Evolutionary conservation across 345 rosid genomes (phyloP).

Genomic region (Sisymbrium irio): DNA sequence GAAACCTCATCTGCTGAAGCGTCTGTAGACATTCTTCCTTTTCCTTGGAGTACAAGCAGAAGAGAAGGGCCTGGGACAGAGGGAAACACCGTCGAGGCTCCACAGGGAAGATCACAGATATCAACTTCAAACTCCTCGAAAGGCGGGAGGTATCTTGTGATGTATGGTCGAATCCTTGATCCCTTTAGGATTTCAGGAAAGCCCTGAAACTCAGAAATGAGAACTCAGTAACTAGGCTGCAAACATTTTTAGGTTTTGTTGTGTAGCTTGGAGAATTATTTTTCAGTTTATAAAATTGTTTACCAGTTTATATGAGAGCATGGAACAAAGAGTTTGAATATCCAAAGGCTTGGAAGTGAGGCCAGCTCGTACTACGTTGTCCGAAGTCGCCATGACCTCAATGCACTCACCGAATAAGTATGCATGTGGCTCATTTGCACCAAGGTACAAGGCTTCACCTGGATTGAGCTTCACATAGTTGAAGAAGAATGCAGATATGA

Average conservation of each 20-base stretch:
- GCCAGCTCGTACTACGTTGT: constrained; percentile 98
- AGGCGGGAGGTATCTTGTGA: constrained; percentile 84
- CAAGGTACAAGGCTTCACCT: constrained; percentile 94
- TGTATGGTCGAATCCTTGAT: constrained; percentile 53
- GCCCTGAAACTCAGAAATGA: constrained; percentile 56
- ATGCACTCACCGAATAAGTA: constrained; percentile 84
- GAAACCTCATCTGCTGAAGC: constrained; percentile 39
- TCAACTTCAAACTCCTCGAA: constrained; percentile 94
- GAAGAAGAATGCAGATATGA: constrained; percentile 77
- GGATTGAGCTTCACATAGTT: constrained; percentile 91
- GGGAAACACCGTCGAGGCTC: constrained; percentile 62
- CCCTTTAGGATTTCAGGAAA: constrained; percentile 84
- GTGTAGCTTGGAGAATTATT: background rate
- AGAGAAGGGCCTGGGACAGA: constrained; percentile 81
- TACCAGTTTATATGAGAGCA: constrained; percentile 97
- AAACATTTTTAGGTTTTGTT: background rate
- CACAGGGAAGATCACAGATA: constrained; percentile 63
- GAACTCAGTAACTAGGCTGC: constrained; percentile 1
- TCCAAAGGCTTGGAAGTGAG: constrained; percentile 92
- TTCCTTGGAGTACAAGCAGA: constrained; percentile 57
- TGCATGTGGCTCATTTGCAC: constrained; percentile 96
- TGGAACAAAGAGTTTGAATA: constrained; percentile 81
- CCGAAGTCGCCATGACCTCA: constrained; percentile 99
- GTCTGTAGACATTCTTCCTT: constrained; percentile 52
- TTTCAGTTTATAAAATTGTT: background rate